Conservation (phyloP, 2,329 filamentous ascomycete genomes). For the Apiospora arundinis region DNA sequence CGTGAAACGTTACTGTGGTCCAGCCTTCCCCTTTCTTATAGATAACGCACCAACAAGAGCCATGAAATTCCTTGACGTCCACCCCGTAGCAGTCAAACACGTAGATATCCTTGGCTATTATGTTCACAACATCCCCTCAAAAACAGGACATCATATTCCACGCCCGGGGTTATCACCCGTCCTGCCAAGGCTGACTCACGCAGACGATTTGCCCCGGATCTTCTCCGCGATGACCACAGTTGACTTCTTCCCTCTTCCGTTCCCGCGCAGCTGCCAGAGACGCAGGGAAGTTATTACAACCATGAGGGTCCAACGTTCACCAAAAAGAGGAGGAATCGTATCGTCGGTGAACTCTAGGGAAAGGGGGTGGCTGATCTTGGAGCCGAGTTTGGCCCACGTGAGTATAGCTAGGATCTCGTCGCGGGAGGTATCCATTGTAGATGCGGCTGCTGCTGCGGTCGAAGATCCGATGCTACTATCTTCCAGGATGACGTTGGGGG, state of each 20-base stretch:
- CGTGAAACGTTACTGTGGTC: not conserved
- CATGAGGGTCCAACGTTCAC: constrained; percentile 26
- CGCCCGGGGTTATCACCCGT: no score
- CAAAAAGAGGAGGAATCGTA: constrained; percentile 12
- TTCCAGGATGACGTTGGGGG: not conserved
- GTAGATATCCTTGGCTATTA: no score
- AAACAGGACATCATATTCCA: no score
- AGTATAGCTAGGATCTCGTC: constrained; percentile 24
- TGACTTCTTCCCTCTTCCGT: not conserved
- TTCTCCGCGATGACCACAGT: not conserved
- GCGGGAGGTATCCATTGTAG: not conserved
- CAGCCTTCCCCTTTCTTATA: not conserved
- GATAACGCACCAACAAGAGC: no score
- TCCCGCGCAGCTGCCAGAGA: constrained; percentile 24
- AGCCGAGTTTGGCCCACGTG: constrained; percentile 26
- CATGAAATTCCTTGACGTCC: no score
- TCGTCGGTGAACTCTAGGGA: constrained; percentile 23
- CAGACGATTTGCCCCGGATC: not conserved
- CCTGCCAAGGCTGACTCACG: not conserved
- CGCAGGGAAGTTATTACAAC: constrained; percentile 26
- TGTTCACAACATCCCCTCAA: no score
- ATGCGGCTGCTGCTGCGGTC: not conserved
- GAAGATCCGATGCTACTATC: not conserved
- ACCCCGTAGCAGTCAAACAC: no score
- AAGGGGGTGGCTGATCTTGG: constrained; percentile 27